These are phyloP conservation scores for Gomphus sp. DNA, from an alignment of 1,284 basidiomycete genomes.

Conservation along the genomic window DNA sequence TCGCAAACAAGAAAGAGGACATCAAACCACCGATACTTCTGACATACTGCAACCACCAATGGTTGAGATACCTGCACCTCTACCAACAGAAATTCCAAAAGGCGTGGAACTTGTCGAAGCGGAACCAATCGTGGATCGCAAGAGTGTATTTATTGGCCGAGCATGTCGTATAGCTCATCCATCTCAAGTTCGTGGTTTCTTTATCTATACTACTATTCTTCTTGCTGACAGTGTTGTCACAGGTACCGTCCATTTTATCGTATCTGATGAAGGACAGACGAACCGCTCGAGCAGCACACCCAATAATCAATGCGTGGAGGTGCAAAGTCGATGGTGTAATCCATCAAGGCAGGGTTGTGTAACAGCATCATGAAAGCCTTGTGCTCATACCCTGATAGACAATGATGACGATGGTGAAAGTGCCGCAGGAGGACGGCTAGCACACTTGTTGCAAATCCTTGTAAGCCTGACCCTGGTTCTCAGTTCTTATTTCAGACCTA, in stretches of 20 bases:
- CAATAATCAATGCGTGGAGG: constrained; percentile 84
- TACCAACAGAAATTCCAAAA: constrained; percentile 35
- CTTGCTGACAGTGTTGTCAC: not conserved
- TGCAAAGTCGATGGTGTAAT: constrained; percentile 58
- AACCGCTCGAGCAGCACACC: constrained; percentile 76
- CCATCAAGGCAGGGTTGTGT: constrained; percentile 52
- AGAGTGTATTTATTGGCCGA: constrained; percentile 76
- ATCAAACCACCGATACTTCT: constrained; percentile 12
- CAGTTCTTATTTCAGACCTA: not conserved
- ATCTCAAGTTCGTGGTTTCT: constrained; percentile 43
- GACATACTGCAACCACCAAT: not conserved
- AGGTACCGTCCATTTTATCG: constrained; percentile 68
- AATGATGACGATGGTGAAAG: constrained; percentile 93
- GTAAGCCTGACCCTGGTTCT: constrained; percentile 30
- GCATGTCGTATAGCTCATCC: constrained; percentile 74
- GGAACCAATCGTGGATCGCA: constrained; percentile 75
- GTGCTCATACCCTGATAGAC: constrained; percentile 37
- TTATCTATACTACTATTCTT: not conserved
- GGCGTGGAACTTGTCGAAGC: constrained; percentile 58
- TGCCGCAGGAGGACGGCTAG: constrained; percentile 79
- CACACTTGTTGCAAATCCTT: constrained; percentile 82
- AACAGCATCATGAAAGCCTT: not conserved
- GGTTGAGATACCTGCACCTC: constrained; percentile 9
- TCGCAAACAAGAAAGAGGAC: constrained; percentile 42
- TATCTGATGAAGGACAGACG: constrained; percentile 66